Base-by-base conservation (phyloP, 139 green algal species). In the Auxenochlorella pyrenoidosa region DNA sequence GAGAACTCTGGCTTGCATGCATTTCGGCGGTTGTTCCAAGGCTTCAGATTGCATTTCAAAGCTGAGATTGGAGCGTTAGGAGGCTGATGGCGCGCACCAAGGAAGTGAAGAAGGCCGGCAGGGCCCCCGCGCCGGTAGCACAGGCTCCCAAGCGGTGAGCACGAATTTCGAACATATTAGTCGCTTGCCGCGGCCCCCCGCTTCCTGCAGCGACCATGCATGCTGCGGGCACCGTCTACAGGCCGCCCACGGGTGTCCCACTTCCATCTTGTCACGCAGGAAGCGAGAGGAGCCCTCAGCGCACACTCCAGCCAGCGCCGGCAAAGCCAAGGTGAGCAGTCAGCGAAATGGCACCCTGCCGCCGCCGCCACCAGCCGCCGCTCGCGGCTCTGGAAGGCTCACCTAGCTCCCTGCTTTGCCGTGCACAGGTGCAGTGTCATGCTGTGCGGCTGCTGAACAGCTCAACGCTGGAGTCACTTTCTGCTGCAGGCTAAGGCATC, bases 21-120 rank as follows among this genome's bases (percentile, higher is more conserved):
- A 63, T 63, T 63, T 63, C 54, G 54, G 54, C 54, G 54, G 54
- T 13, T 28, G 13, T 24, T 2, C 18, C 54, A 63, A 63, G 18
- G 15, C 15, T 24, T 63, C 2, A 8, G 54, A 63, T 63, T 63
- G 18, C 54, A 28, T 63, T 63, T 63, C 2, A 4, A 13, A 24
- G 54, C 22, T 13, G 54, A 24, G 12, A 26, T 63, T 4, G 54
- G 15, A 22, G 15, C 54, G 54, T 24, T 13, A 24, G 54, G 15
- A 63, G 54, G 10, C 54, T 2, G 40, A 88, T 88, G 84, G 84
- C 84, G 30, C 84, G 84, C 60, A 83, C 84, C 22, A 88, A 88
- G 28, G 73, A 88, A 68, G 84, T 88, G 38, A 86, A 86, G 66
- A 79, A 79, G 68, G 44, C 43, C 6, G 66, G 41, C 30, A 63